A percentile compares a stretch with the other conserved stretches of the same genome.
Evolutionary conservation across 2,329 filamentous ascomycete species (phyloP).

Genomic region (Pleoardoris graminearum): DNA sequence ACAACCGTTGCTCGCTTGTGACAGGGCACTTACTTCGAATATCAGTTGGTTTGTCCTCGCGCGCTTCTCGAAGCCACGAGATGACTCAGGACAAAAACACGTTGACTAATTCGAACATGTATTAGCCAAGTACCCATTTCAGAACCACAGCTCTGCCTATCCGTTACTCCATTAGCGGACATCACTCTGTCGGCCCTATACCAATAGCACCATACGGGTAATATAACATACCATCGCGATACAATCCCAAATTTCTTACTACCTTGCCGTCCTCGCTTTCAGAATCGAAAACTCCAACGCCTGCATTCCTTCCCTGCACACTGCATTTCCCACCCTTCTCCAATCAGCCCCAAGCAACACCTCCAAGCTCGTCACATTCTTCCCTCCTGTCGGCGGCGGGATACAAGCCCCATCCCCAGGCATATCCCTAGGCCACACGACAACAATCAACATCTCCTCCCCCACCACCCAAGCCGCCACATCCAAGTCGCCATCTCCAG

Average conservation of each 20-base stretch:
- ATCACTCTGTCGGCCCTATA: too few relatives aligned
- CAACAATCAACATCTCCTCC: constrained; percentile 43
- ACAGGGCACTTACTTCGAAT: too few relatives aligned
- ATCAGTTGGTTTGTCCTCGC: too few relatives aligned
- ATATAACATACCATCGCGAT: background rate
- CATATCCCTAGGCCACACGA: constrained; percentile 45
- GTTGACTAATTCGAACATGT: too few relatives aligned
- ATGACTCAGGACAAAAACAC: too few relatives aligned
- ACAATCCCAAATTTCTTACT: background rate
- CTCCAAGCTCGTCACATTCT: background rate
- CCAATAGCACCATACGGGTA: too few relatives aligned
- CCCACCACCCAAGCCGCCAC: constrained; percentile 48
- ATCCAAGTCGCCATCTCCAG: constrained; percentile 39
- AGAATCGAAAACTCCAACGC: background rate
- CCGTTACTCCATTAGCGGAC: too few relatives aligned
- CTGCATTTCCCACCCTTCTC: background rate
- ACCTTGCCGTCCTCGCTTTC: background rate
- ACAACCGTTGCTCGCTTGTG: too few relatives aligned
- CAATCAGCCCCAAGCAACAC: background rate
- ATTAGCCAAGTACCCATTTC: too few relatives aligned
- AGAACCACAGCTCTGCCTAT: too few relatives aligned
- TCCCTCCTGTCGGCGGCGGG: background rate
- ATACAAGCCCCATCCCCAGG: constrained; percentile 4
- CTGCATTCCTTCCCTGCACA: background rate
- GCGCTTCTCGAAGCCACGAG: too few relatives aligned